phyloP scores from a whole-genome alignment of 495 filamentous ascomycete species.

The Podospora bellae-mahoneyi region DNA sequence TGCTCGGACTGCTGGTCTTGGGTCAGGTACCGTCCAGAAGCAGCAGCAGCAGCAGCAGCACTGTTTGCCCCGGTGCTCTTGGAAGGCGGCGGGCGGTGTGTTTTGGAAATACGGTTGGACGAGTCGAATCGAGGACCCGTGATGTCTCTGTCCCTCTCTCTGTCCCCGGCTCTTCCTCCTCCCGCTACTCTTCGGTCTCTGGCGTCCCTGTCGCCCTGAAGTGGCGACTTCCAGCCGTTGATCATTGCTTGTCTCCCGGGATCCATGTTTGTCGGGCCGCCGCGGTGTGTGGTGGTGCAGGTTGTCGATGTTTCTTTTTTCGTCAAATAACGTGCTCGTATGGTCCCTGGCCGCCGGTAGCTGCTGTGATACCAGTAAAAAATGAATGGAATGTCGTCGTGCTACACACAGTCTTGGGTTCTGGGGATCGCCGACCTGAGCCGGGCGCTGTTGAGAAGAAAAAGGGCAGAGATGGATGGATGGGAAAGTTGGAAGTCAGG shows the following conservation, averaged over 20 bases:
- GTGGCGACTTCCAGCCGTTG: constrained; percentile 39
- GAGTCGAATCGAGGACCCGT: constrained; percentile 45
- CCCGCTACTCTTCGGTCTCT: not conserved
- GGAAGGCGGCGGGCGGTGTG: constrained; percentile 32
- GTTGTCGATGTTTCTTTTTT: constrained; percentile 1
- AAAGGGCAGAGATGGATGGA: not conserved
- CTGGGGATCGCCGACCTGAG: not conserved
- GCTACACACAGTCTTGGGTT: not conserved
- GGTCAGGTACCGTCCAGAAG: constrained; percentile 39
- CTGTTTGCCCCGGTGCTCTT: constrained; percentile 22
- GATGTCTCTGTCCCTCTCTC: constrained; percentile 37
- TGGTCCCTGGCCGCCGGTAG: not conserved
- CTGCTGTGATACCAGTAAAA: not conserved
- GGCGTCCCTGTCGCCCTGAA: not conserved
- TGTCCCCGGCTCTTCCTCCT: constrained; percentile 19
- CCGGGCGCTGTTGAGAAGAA: not conserved
- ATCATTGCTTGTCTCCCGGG: constrained; percentile 50
- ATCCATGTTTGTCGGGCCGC: constrained; percentile 35
- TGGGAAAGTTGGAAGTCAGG: not conserved
- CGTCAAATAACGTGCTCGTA: not conserved
- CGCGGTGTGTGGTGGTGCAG: not conserved
- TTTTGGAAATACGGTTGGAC: constrained; percentile 45
- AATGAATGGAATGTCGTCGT: not conserved
- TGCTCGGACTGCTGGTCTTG: constrained; percentile 70
- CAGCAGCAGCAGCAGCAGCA: constrained; percentile 14